Conservation (phyloP, 306 rosid species). For the Ceratonia siliqua region DNA sequence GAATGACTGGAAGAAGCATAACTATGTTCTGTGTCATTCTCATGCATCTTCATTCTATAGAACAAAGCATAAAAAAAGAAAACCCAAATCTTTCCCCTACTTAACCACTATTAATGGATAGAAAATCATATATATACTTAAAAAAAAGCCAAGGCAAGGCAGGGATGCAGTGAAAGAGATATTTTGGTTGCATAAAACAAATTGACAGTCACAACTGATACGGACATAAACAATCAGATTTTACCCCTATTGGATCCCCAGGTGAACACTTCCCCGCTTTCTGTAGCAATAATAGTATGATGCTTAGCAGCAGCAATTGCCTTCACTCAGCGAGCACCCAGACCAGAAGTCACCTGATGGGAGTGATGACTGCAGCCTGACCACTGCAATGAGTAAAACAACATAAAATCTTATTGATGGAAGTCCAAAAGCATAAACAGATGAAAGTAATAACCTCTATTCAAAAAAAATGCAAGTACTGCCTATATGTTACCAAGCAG, state of each 20-base stretch:
- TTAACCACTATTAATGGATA: neutral
- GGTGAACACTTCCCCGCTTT: conserved; percentile 94
- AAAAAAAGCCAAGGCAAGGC: conserved; percentile 17
- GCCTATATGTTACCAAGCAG: neutral
- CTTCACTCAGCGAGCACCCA: conserved; percentile 81
- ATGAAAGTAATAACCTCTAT: conserved; percentile 14
- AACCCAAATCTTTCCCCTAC: conserved; percentile 9
- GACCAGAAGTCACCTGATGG: conserved; percentile 87
- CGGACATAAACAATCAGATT: conserved; percentile 20
- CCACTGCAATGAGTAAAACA: conserved; percentile 67
- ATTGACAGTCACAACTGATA: conserved; percentile 2
- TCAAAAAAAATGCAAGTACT: neutral
- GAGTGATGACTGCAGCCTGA: conserved; percentile 99
- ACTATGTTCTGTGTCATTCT: conserved; percentile 23
- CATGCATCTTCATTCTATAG: conserved; percentile 4
- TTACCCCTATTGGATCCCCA: conserved; percentile 99
- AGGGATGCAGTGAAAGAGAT: conserved; percentile 27
- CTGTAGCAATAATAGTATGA: conserved; percentile 89
- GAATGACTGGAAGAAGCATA: neutral
- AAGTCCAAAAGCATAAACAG: conserved; percentile 13
- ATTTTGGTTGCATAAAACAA: conserved; percentile 3
- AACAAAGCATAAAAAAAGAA: conserved; percentile 18
- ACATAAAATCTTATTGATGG: conserved; percentile 36
- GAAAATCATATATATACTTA: neutral
- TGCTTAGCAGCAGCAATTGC: conserved; percentile 96